Base-by-base conservation (phyloP, 805 yeast genomes). In the Candida takata region DNA sequence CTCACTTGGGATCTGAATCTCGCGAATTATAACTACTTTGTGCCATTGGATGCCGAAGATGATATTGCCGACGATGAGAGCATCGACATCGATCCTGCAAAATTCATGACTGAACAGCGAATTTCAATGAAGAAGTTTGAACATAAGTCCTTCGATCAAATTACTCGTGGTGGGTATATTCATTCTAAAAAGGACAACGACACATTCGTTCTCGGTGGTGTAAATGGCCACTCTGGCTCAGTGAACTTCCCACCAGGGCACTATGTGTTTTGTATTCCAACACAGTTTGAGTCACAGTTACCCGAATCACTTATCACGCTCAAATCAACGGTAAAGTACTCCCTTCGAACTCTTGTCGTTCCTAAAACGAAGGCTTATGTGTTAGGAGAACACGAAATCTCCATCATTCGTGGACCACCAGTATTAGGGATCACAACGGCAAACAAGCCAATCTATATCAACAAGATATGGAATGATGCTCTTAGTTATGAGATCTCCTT, bases 371-470 rank as follows among this genome's bases (percentile, higher is more conserved):
- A 59, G 51, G 13, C 62, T 51, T 27, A 65, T 51, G 29, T 44
- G 38, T 30, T 59, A 55, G 56, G 56, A 8, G 63, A 61, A 27
- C 55, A 53, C 21, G 55, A 57, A 17, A 35, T 66, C 9, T 54
- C 53, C 17, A 44, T 65, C 11, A 50, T 68, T 1, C 58, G 72
- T 41, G 61, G 63, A 0, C 71, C 71, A 3, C 72, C 72, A 6
- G 46, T 51, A 8, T 42, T 45, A 6, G 64, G 65, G 2, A 41
- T 56, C 2, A 57, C 67, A 0, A 62, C 69, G 2, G 60, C 61
- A 6, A 80, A 82, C 51, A 84, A 81, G 51, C 86, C 94, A 0
- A 72, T 84, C 13, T 82, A 78, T 54, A 85, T 84, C 24, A 81
- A 79, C 52, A 67, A 84, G 42, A 68, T 77, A 1, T 84, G 92